phyloP scores from a whole-genome alignment of 2,329 filamentous ascomycete genomes.

The Plectosphaerella sp. region DNA sequence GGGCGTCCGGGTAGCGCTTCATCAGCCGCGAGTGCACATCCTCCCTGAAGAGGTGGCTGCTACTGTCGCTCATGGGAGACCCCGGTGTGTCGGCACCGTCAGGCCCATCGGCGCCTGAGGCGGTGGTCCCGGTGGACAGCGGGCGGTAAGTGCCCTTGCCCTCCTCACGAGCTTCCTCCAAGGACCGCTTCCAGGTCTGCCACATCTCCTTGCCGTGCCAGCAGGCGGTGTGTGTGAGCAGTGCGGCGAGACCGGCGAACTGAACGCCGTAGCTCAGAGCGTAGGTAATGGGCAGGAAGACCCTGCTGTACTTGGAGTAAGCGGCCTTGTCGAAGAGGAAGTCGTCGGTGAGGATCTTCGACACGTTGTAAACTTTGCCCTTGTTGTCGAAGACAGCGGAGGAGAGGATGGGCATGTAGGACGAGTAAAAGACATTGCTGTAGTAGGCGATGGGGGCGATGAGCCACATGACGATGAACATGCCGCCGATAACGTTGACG shows the following conservation, averaged over 20 bases:
- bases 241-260: conserved; percentile 74
- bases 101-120: conserved; percentile 11
- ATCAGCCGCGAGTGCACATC: conserved; percentile 84
- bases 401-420: conserved; percentile 83
- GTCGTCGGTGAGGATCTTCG: conserved; percentile 70
- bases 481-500: conserved; percentile 76
- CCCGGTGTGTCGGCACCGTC: neutral
- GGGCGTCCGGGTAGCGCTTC: conserved; percentile 77
- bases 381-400: conserved; percentile 82
- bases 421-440: conserved; percentile 71
- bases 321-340: conserved; percentile 74
- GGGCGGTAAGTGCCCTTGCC: conserved; percentile 49
- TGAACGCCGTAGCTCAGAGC: conserved; percentile 83
- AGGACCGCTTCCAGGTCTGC: conserved; percentile 68
- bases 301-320: conserved; percentile 76
- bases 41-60: conserved; percentile 58
- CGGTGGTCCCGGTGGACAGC: conserved; percentile 5
- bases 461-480: conserved; percentile 82
- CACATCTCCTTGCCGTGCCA: conserved; percentile 84
- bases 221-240: conserved; percentile 75
- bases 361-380: conserved; percentile 75
- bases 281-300: conserved; percentile 84
- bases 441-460: conserved; percentile 78
- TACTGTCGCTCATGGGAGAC: neutral
- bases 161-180: conserved; percentile 56